Evolutionary conservation across 2,329 filamentous ascomycete species (phyloP).

Genomic region (Tolypocladium cylindrosporum): DNA sequence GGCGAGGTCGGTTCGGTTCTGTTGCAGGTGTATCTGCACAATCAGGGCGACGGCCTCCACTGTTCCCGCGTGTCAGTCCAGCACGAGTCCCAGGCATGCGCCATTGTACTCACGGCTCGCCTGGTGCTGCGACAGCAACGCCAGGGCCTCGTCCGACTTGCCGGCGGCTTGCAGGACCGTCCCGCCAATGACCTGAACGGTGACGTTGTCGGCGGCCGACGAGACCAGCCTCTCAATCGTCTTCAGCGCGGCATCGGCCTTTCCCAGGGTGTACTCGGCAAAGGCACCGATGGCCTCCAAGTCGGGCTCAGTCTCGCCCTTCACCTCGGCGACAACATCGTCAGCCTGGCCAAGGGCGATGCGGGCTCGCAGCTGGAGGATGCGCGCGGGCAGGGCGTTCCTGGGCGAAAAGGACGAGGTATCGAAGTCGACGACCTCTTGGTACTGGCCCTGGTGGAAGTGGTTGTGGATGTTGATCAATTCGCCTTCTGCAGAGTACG

Average conservation of each 20-base stretch:
- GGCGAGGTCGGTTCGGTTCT: slow-evolving; percentile 86
- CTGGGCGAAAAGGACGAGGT: slow-evolving; percentile 66
- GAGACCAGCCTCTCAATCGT: slow-evolving; percentile 58
- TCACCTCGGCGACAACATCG: slow-evolving; percentile 60
- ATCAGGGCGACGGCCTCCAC: slow-evolving; percentile 75
- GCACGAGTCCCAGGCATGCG: not conserved
- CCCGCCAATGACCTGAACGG: slow-evolving; percentile 74
- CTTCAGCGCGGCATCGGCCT: slow-evolving; percentile 50
- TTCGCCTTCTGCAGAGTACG: slow-evolving; percentile 62
- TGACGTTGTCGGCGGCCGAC: slow-evolving; percentile 60
- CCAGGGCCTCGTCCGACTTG: slow-evolving; percentile 76
- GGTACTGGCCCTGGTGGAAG: slow-evolving; percentile 76
- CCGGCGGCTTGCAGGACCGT: slow-evolving; percentile 72
- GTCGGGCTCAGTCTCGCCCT: slow-evolving; percentile 58
- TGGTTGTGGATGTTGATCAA: slow-evolving; percentile 61
- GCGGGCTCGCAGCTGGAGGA: slow-evolving; percentile 73
- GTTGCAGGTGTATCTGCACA: slow-evolving; percentile 82
- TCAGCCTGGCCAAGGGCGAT: slow-evolving; percentile 72
- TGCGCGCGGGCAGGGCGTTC: slow-evolving; percentile 65
- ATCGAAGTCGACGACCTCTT: slow-evolving; percentile 78
- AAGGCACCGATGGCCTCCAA: slow-evolving; percentile 68
- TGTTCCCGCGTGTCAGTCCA: slow-evolving; percentile 20
- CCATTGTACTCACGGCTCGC: slow-evolving; percentile 58
- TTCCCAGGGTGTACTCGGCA: slow-evolving; percentile 55
- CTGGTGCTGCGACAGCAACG: slow-evolving; percentile 71